Evolutionary conservation across 257 asterid genomes (phyloP).

Genomic region (Solanum virginianum): DNA sequence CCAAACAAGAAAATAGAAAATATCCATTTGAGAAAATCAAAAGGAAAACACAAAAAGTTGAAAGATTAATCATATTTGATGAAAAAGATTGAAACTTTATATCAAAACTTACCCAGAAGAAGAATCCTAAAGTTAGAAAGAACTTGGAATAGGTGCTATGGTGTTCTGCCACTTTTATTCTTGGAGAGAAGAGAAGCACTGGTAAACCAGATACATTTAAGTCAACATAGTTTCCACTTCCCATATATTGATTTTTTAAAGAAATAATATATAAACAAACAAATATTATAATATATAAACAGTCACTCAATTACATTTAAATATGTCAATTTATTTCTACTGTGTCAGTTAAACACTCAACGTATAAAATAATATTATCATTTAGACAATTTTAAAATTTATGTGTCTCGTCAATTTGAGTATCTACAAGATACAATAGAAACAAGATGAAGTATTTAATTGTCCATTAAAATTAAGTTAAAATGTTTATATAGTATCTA

Average conservation of each 20-base stretch:
- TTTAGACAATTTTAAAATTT: neutral
- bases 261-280: neutral
- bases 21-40: neutral
- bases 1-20: neutral
- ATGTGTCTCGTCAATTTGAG: accelerated
- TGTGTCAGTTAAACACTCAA: neutral
- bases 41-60: neutral
- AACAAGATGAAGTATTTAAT: neutral
- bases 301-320: neutral
- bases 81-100: neutral
- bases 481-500: too few species aligned
- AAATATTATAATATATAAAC: neutral
- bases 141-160: neutral
- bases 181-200: neutral
- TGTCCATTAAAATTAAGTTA: neutral
- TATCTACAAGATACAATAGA: neutral
- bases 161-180: neutral
- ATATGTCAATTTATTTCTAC: neutral
- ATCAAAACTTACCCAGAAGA: neutral
- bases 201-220: neutral
- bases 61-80: neutral
- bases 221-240: constrained; percentile 4
- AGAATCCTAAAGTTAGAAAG: neutral
- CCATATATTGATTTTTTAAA: neutral
- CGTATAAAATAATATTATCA: neutral